These are phyloP conservation scores for Fusarium sp. DNA, from an alignment of 2,329 filamentous ascomycete genomes.

Conservation along the genomic window DNA sequence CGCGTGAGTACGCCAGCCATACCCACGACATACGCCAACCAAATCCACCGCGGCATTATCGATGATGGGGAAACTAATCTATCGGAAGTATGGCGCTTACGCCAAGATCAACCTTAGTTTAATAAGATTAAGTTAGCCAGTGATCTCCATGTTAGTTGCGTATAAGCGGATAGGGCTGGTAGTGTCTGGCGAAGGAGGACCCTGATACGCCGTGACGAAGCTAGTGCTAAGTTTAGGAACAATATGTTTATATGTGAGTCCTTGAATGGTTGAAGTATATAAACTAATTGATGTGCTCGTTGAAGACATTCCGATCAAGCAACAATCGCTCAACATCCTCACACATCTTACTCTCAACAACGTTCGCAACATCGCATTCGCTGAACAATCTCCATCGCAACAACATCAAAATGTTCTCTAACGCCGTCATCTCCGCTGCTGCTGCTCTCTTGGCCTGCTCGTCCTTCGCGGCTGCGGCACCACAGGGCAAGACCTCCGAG, in stretches of 20 bases:
- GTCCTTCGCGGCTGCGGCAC: constrained; percentile 43
- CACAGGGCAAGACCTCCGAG: constrained; percentile 20
- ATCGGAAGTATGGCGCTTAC: not conserved
- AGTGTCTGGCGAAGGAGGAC: not conserved
- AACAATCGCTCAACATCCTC: not conserved
- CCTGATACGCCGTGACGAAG: not conserved
- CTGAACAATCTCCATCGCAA: not conserved
- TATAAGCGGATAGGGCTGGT: not conserved
- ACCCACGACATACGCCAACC: not conserved
- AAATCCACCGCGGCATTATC: not conserved
- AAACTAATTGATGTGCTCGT: not conserved
- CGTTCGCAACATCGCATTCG: not conserved
- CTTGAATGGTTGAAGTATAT: not conserved
- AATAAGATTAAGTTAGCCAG: not conserved
- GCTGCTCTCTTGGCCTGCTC: constrained; percentile 52
- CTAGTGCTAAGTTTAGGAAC: too few relatives aligned
- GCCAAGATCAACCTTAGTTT: not conserved
- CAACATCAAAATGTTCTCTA: constrained; percentile 5
- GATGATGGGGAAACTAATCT: too few relatives aligned
- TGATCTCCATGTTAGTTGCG: not conserved
- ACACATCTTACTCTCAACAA: not conserved
- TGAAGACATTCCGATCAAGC: not conserved
- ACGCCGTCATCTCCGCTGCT: not conserved
- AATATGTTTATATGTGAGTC: rapidly evolving
- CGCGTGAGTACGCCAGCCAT: constrained; percentile 4